Base-by-base conservation (phyloP, 805 yeast genomes). In the Brettanomyces custersianus region DNA sequence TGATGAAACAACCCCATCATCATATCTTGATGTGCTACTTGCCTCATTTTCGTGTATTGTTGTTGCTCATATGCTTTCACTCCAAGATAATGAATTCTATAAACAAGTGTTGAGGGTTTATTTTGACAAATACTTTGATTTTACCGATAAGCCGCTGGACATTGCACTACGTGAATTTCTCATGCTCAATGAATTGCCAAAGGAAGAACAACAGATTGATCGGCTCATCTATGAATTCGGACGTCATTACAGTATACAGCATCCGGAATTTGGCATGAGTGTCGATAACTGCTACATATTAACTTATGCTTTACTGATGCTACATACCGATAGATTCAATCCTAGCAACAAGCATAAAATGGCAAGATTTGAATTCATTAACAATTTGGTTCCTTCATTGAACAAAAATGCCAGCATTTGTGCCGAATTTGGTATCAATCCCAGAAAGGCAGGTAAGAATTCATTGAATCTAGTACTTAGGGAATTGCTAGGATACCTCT, bases 191-290 rank as follows among this genome's bases (percentile, higher is more conserved):
- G 73, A 74, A 36, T 57, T 82, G 19, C 92, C 92, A 0, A 68
- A 65, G 41, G 92, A 82, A 48, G 62, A 85, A 0, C 90, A 81
- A 50, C 88, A 82, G 48, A 81, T 82, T 34, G 90, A 82, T 46
- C 61, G 87, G 32, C 66, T 79, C 4, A 57, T 82, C 28, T 72
- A 70, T 35, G 67, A 67, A 22, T 77, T 82, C 54, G 69, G 82
- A 8, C 50, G 48, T 20, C 63, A 69, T 18, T 82, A 74, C 52
- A 65, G 64, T 40, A 49, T 56, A 20, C 66, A 52, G 37, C 69
- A 72, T 41, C 61, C 62, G 0, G 49, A 48, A 7, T 35, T 63
- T 9, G 69, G 62, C 23, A 34, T 49, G n/a, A 50, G 53, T 13
- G 45, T 46, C 2, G 82, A 78, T 38, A 74, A 75, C 29, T 73